Percentiles rank a stretch among this genome's conserved stretches.
Conservation (phyloP, 1,284 basidiomycete genomes). For the Cryptococcus sp. region DNA sequence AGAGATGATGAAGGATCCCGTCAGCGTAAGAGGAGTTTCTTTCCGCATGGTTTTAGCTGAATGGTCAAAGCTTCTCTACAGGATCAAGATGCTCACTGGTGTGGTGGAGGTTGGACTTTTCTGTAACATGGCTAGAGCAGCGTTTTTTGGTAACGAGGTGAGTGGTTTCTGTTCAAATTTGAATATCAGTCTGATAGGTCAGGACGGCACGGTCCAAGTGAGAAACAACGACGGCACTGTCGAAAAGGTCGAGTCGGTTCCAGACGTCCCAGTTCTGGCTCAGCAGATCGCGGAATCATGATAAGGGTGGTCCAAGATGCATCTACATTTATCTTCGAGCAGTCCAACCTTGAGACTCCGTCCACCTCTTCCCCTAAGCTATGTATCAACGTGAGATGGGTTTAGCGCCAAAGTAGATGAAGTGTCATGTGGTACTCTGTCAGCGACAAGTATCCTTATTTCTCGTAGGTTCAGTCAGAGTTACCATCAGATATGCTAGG, state of each 20-base stretch:
- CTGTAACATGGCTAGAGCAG: conserved; percentile 86
- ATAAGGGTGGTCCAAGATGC: too few species aligned
- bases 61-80: conserved; percentile 57
- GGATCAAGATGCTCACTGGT: conserved; percentile 86
- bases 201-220: conserved; percentile 49
- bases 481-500: too few species aligned
- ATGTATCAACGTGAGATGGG: too few species aligned
- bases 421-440: too few species aligned
- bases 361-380: too few species aligned
- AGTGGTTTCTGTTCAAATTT: conserved; percentile 18
- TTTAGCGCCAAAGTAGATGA: too few species aligned
- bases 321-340: too few species aligned
- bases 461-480: too few species aligned
- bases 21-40: conserved; percentile 52
- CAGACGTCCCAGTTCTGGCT: conserved; percentile 20
- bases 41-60: neutral
- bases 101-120: conserved; percentile 97
- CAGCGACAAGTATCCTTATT: too few species aligned
- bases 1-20: conserved; percentile 65
- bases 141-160: conserved; percentile 93
- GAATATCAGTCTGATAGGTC: neutral
- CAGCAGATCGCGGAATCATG: neutral
- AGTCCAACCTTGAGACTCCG: too few species aligned
- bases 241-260: conserved; percentile 38
- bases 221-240: conserved; percentile 38